Base-by-base conservation (phyloP, 495 filamentous ascomycete genomes). In the Penicillium coprophilum region DNA sequence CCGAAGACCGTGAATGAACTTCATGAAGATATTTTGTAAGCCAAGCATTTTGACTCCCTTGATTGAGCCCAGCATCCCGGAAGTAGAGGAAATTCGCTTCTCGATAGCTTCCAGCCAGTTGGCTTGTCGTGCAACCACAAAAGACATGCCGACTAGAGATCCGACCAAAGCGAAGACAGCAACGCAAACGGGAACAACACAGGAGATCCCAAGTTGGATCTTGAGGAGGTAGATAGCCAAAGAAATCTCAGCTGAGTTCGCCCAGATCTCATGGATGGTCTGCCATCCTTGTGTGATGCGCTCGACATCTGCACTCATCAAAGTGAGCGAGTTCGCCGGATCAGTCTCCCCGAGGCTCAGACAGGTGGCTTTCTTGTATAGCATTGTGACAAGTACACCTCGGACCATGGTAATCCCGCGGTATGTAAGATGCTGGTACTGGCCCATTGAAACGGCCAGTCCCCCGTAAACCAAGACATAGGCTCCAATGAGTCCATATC, bases 31-130 rank as follows among this genome's bases (percentile, higher is more conserved):
- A 20, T 68, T 51, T 28, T 70, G 66, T 20, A 87, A 63, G 1
- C 84, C 86, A 6, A 84, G 75, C 79, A 86, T 84, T 57, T 87
- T 88, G 38, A 89, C 69, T 20, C 80, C 78, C 57, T 87, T 86
- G 61, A 85, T 82, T 0, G 80, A 74, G 11, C 77, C 69, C 5
- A 88, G 62, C 71, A 83, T 79, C 0, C 75, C 60, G 6, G 71
- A 75, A 7, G 80, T 87, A 74, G 36, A 86, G 31, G 38, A 76
- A 27, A 62, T 82, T 63, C 23, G 80, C 72, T 78, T 75, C 75
- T 85, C 76, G 77, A 84, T 69, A 10, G 63, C 66, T 21, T 69
- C 59, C 1, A 69, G 55, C 64, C 69, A 70, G 28, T 65, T 39
- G 20, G 68, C 63, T 44, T 66, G 60, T 3, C 62, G 59, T 3